A percentile compares a stretch with the other conserved stretches of the same genome.
These are phyloP conservation scores for Chimonanthus salicifolius DNA, from an alignment of 164 flowering plant genomes.

Conservation along the genomic window DNA sequence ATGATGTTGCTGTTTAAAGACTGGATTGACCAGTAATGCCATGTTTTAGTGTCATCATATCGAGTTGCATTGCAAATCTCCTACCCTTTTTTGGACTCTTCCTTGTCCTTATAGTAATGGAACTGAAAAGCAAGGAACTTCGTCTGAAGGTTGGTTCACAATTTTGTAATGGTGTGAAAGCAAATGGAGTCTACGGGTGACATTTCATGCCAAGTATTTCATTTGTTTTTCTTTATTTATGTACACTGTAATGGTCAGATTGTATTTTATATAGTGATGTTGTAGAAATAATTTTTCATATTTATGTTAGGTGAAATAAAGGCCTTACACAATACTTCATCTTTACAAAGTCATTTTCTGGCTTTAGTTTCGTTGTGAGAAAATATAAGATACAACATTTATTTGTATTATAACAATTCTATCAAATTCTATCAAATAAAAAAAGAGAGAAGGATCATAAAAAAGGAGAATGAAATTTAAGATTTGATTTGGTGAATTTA, in stretches of 20 bases:
- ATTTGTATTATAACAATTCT: too few relatives aligned
- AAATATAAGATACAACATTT: too few relatives aligned
- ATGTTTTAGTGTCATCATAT: too few relatives aligned
- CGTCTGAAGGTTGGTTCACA: not conserved
- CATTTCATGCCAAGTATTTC: not conserved
- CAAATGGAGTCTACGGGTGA: not conserved
- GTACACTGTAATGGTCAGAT: not conserved
- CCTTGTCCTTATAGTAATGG: not conserved
- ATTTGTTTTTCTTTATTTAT: not conserved
- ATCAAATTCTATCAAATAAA: too few relatives aligned
- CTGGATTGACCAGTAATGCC: constrained; percentile 52
- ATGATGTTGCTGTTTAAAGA: constrained; percentile 87
- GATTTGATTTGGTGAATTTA: too few relatives aligned
- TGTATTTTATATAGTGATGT: not conserved
- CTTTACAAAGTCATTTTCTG: too few relatives aligned
- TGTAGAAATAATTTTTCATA: not conserved
- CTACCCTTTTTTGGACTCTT: not conserved
- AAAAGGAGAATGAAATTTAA: too few relatives aligned
- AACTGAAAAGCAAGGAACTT: not conserved
- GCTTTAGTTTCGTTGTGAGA: too few relatives aligned
- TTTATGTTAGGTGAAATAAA: not conserved
- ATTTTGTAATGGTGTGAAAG: not conserved
- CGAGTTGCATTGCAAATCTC: not conserved
- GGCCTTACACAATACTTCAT: too few relatives aligned
- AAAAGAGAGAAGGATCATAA: too few relatives aligned